Base-by-base conservation (phyloP, 768 basidiomycete species). In the Pleurotus eryngii region DNA sequence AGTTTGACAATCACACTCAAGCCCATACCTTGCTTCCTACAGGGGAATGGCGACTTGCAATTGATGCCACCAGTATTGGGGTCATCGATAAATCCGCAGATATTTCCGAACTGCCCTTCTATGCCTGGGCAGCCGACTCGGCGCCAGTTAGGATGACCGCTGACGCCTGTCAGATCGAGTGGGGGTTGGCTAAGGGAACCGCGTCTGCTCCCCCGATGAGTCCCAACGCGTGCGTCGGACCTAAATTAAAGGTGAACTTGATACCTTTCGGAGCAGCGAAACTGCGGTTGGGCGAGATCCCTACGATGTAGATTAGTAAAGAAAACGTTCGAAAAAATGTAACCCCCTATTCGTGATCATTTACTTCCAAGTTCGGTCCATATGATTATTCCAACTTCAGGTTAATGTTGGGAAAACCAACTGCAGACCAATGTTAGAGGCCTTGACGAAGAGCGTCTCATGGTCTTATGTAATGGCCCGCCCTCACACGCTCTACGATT, bases 191-290 rank as follows among this genome's bases (percentile, higher is more conserved):
- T 0, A 62, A 60, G 9, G 68, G 69, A 4, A 73, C 73, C 17
- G 74, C 74, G 3, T 68, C 73, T 6, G 65, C 72, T 8, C 75
- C 75, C 1, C 75, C 75, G 0, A 18, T 48, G 18, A 73, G 72
- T 54, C 75, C 75, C 0, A 71, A 69, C 49, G 46, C 61, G 0
- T 77, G 76, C 47, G 54, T 64, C 14, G 72, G 71, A 26, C 59
- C 67, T 7, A 55, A 63, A 4, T 69, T 72, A 56, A 63, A 67
- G 43, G 74, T 71, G 42, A 76, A 71, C 30, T 62, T 76, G 8
- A 73, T 74, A 18, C 75, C 76, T 6, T 77, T 76, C 59, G 75
- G 66, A 30, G 72, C 70, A 18, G 74, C 74, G 4, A 75, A 73
- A 59, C 53, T 76, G 60, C 62, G 75, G 3, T 62, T 77, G 24